Evolutionary conservation across 1,284 basidiomycete genomes (phyloP).

Genomic region (Heterobasidion occidentale): DNA sequence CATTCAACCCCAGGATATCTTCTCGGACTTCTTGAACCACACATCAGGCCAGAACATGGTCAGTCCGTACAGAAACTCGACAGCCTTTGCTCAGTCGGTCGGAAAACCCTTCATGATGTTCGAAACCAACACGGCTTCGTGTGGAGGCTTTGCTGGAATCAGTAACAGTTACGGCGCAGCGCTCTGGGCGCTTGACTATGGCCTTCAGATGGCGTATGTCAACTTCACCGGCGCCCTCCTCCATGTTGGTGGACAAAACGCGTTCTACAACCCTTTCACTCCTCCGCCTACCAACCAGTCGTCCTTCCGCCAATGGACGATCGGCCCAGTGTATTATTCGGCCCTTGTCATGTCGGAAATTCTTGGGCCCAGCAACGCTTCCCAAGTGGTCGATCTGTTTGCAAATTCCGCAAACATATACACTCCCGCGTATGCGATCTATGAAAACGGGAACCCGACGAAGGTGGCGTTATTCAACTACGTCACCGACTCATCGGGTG

Average conservation of each 20-base stretch:
- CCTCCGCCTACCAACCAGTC: conserved; percentile 58
- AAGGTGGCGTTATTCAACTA: conserved; percentile 68
- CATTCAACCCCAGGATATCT: conserved; percentile 41
- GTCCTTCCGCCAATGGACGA: conserved; percentile 50
- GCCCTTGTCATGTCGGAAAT: conserved; percentile 62
- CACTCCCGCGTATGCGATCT: conserved; percentile 70
- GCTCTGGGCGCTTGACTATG: conserved; percentile 60
- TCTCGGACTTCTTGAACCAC: conserved; percentile 54
- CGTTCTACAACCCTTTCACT: conserved; percentile 26
- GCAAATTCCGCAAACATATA: conserved; percentile 39
- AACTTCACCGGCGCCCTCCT: conserved; percentile 30
- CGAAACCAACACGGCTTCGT: conserved; percentile 51
- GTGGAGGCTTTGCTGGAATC: conserved; percentile 47
- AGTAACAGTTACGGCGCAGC: conserved; percentile 40
- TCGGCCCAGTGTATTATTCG: conserved; percentile 65
- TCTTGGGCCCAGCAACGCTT: conserved; percentile 50
- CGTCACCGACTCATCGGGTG: conserved; percentile 43
- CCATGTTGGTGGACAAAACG: conserved; percentile 32
- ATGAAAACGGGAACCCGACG: conserved; percentile 49
- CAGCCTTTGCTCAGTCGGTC: conserved; percentile 32
- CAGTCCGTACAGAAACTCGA: conserved; percentile 40
- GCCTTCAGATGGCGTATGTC: conserved; percentile 35
- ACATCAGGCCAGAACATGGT: conserved; percentile 37
- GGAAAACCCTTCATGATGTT: conserved; percentile 49
- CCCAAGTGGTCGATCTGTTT: conserved; percentile 54